Evolutionary conservation across 2,329 filamentous ascomycete species (phyloP), one percentile per base, ranked within the genome.

Genomic region (Tolypocladium endophyticum): DNA sequence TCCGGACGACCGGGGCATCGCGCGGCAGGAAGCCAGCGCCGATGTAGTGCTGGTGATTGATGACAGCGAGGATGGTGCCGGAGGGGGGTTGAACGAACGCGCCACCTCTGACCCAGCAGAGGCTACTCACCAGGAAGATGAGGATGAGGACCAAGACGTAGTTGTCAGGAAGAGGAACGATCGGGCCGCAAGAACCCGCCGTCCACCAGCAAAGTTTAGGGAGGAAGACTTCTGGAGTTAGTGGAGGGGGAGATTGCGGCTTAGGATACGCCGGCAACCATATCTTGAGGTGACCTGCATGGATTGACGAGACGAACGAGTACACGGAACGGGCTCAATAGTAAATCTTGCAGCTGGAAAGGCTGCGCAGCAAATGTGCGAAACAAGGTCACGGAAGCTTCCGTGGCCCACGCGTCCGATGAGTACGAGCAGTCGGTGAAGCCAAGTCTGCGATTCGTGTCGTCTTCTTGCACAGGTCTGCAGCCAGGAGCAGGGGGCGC

Each of bases 121-220:
- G 2, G 59, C 58, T 1, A 53, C 59, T 6, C 59, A 60, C 9
- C n/a, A n/a, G 12, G 62, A 61, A 11, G 62, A 66, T 6, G 68
- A 68, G 4, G 68, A 71, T 12, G 71, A 69, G 7, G 68, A 73
- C 39, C 64, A 70, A 56, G 71, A 73, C 38, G 67, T 71, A 36
- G 60, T 72, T 25, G 60, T 72, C 18, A 65, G 68, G 57, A 64
- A 66, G 54, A 63, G 65, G 30, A 62, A 63, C 53, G 66, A 69
- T 38, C 64, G 71, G 50, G 66, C 65, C 23, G 61, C 62, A 30
- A 68, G 73, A 58, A 70, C 67, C 33, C 69, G 73, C 45, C 69
- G 73, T 25, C 67, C 64, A 54, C 72, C 73, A 2, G 70, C 71
- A 11, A 75, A 75, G 55, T 70, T 74, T 59, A 66, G 71, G 39